Evolutionary conservation across 345 rosid species (phyloP), one percentile per base, ranked within the genome.

Genomic region (Zanthoxylum bungeanum): DNA sequence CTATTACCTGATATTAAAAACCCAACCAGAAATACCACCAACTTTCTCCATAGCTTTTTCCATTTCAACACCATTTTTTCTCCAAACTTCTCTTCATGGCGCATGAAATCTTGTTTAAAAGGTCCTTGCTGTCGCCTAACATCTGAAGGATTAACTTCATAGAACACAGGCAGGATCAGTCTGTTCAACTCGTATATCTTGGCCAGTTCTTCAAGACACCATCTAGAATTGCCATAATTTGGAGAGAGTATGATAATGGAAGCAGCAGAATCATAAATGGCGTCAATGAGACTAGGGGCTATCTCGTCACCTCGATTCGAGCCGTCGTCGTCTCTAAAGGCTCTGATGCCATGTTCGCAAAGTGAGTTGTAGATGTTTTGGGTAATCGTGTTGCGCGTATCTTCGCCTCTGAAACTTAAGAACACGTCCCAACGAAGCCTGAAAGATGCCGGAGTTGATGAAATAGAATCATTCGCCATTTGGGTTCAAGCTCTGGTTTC

Each of bases 331-430:
- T 86, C 67, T n/a, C 46, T 63, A 50, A 70, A 70, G 9, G 39
- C 61, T 1, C 65, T 51, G 51, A 70, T 31, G 6, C 65, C 66
- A 19, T 58, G 50, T 9, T 8, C 1, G 9, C 0, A 9, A 11
- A 81, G 81, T 0, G 61, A 52, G 17, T 11, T 14, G 68, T 78
- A 71, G 76, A 88, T 77, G 3, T 31, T 22, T 49, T 7, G 28
- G 4, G 85, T 77, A 77, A 88, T 34, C 67, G 42, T 70, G 2
- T 31, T 4, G 53, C 92, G 82, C 14, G 87, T 85, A 73, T 88
- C 92, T 62, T 73, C 83, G 19, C 89, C 87, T 22, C 87, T 77
- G 76, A 88, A 88, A 24, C 90, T 88, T 12, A 88, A 74, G 74
- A 88, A 86, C 4, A 84, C 85, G 78, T 88, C 88, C 74, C 70